phyloP scores from a whole-genome alignment of 441 rosid genomes.

The Corymbia citriodora region DNA sequence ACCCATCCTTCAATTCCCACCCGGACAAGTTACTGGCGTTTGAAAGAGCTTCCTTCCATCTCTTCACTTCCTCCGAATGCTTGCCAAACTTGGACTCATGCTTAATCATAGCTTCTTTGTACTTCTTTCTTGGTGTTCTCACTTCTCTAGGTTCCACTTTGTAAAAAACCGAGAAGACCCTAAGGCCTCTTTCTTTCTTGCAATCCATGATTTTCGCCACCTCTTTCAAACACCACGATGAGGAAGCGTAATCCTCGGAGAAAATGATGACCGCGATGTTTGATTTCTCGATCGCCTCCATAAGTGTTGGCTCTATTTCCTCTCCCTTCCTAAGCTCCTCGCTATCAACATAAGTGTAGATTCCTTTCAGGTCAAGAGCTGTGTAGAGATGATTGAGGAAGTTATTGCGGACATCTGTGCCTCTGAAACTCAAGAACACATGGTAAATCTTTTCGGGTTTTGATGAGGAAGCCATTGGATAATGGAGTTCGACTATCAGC shows the following conservation, averaged over 20 bases:
- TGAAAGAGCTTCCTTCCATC: neutral
- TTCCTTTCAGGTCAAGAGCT: accelerated
- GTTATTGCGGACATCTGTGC: accelerated
- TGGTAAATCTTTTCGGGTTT: accelerated
- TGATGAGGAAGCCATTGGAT: neutral
- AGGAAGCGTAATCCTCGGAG: too few relatives aligned
- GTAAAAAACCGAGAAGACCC: too few relatives aligned
- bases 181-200: too few relatives aligned
- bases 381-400: neutral
- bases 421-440: neutral
- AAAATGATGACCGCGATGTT: accelerated
- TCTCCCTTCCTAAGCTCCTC: too few relatives aligned
- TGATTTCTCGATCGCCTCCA: accelerated
- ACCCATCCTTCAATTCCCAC: neutral
- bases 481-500: neutral
- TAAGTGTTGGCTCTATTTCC: accelerated
- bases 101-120: too few relatives aligned
- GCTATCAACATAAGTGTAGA: accelerated
- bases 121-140: too few relatives aligned
- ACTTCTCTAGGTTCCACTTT: too few relatives aligned
- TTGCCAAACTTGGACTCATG: neutral
- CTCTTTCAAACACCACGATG: too few relatives aligned
- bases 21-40: neutral
- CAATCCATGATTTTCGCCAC: too few relatives aligned
- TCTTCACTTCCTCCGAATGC: neutral